phyloP scores from a whole-genome alignment of 176 grass and related monocot genomes.

The Oryza brachyantha region DNA sequence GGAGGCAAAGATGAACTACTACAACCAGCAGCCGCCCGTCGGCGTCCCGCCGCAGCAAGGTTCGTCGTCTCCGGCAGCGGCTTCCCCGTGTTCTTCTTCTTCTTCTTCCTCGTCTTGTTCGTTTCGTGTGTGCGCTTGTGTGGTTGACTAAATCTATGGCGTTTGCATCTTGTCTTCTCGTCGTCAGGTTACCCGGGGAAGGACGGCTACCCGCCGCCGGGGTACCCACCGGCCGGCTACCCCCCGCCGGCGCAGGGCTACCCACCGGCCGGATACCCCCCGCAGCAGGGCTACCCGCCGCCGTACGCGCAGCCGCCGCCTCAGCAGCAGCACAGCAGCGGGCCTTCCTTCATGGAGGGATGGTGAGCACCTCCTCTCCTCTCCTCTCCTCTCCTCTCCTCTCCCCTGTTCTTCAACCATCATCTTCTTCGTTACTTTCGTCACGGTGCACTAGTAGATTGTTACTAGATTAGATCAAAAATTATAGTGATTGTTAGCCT shows the following conservation, averaged over 20 bases:
- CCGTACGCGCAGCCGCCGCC: conserved; percentile 62
- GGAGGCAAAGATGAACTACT: conserved; percentile 55
- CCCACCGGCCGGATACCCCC: conserved; percentile 41
- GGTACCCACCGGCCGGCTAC: conserved; percentile 55
- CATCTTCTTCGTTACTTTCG: not conserved
- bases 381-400: not conserved
- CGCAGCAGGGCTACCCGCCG: conserved; percentile 58
- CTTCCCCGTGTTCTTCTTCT: not conserved
- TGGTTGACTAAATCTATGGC: not conserved
- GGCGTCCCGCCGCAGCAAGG: conserved; percentile 76
- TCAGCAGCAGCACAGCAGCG: conserved; percentile 56
- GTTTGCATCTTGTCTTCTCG: conserved; percentile 19
- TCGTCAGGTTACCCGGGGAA: conserved; percentile 51
- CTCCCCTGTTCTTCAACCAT: not conserved
- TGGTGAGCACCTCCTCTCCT: conserved; percentile 23
- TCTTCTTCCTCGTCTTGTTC: not conserved
- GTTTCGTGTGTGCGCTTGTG: not conserved
- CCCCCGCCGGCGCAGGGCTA: conserved; percentile 45
- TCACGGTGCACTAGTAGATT: not conserved
- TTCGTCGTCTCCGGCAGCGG: not conserved
- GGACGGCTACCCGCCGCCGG: conserved; percentile 52
- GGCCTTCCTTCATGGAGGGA: conserved; percentile 69
- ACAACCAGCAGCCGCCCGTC: conserved; percentile 65
- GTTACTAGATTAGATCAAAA: conserved; percentile 6
- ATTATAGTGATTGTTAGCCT: not conserved